phyloP scores from a whole-genome alignment of 495 filamentous ascomycete genomes.

The Penicillium odoratum region DNA sequence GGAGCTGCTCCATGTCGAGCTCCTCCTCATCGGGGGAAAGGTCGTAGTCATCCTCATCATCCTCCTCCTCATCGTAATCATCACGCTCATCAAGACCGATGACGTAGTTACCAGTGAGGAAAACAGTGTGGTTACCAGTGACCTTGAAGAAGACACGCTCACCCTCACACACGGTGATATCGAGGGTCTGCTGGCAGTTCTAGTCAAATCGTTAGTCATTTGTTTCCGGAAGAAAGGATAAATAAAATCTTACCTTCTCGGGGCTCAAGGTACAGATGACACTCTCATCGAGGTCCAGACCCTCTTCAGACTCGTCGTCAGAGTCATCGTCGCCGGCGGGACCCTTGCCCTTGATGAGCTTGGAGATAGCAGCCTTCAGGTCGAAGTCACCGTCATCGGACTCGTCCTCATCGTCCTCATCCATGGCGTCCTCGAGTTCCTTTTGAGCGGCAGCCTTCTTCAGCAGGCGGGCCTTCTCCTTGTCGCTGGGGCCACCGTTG shows the following conservation, averaged over 20 bases:
- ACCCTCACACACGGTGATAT: conserved; percentile 81
- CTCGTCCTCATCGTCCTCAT: conserved; percentile 59
- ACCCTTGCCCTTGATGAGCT: conserved; percentile 76
- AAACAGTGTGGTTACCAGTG: conserved; percentile 83
- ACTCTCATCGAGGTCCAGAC: conserved; percentile 74
- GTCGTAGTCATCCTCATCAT: conserved; percentile 76
- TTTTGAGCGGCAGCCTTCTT: conserved; percentile 64
- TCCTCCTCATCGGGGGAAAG: conserved; percentile 76
- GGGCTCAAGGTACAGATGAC: conserved; percentile 94
- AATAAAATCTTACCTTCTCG: conserved; percentile 57
- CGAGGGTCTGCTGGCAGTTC: conserved; percentile 94
- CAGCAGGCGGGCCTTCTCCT: conserved; percentile 81
- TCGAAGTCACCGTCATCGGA: conserved; percentile 52
- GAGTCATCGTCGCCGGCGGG: conserved; percentile 69
- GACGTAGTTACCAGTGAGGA: conserved; percentile 94
- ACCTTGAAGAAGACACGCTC: conserved; percentile 91
- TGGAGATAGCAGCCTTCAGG: conserved; percentile 61
- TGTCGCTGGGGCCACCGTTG: conserved; percentile 89
- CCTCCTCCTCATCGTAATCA: conserved; percentile 61
- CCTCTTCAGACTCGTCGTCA: conserved; percentile 63
- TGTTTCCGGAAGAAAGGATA: background rate
- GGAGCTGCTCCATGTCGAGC: conserved; percentile 48
- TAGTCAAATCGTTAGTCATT: conserved; percentile 35
- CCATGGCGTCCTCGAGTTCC: conserved; percentile 64
- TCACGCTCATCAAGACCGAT: conserved; percentile 55